phyloP scores from a whole-genome alignment of 2,329 filamentous ascomycete species.

The Dactylellina parvicollis region DNA sequence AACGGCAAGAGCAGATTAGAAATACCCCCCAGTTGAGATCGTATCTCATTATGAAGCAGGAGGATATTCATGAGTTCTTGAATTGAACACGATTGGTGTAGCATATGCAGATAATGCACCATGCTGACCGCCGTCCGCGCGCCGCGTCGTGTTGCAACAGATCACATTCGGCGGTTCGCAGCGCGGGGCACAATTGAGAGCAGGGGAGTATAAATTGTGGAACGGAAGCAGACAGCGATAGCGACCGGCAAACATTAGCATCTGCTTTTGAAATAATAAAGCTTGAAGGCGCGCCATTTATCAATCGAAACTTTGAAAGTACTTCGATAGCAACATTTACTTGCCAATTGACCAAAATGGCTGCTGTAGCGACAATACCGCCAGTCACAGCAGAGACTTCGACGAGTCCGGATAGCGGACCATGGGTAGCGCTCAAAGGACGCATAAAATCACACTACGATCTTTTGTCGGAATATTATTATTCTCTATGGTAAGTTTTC shows the following conservation, averaged over 20 bases:
- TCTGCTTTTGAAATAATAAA: too few relatives aligned
- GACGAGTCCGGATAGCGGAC: constrained; percentile 6
- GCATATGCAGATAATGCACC: too few relatives aligned
- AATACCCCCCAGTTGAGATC: too few relatives aligned
- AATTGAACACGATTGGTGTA: too few relatives aligned
- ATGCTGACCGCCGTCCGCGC: constrained; percentile 13
- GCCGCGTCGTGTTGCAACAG: neutral
- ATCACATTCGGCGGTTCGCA: neutral
- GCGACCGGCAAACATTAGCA: too few relatives aligned
- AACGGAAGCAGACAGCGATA: too few relatives aligned
- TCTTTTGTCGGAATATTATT: constrained; percentile 71
- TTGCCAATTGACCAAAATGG: constrained; percentile 1
- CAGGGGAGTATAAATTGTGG: neutral
- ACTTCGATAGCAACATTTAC: too few relatives aligned
- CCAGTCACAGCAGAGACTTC: neutral
- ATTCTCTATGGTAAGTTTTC: constrained; percentile 67
- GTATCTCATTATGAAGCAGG: too few relatives aligned
- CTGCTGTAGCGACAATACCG: constrained; percentile 14
- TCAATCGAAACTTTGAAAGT: neutral
- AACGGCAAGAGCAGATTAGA: too few relatives aligned
- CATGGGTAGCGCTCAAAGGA: constrained; percentile 64
- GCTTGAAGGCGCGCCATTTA: too few relatives aligned
- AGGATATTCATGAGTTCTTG: too few relatives aligned
- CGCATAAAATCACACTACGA: constrained; percentile 72
- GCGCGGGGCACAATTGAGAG: neutral